Conservation (phyloP, 768 basidiomycete species). For the Pleurotus cornucopiae region DNA sequence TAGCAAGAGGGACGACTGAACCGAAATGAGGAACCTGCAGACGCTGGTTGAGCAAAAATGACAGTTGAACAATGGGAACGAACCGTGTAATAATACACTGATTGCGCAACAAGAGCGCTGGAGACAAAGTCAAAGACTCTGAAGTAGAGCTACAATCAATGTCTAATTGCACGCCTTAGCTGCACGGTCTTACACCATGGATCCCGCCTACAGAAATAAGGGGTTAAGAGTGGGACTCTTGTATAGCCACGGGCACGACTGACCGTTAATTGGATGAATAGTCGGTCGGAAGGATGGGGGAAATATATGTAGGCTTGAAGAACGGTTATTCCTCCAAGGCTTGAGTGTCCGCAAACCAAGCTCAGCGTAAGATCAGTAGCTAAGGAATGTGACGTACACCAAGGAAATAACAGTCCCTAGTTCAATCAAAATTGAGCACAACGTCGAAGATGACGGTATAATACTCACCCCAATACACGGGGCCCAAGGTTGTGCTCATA, state of each 20-base stretch:
- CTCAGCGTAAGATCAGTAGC: neutral
- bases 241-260: neutral
- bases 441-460: neutral
- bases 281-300: constrained; percentile 23
- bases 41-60: neutral
- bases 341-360: constrained; percentile 10
- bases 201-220: constrained; percentile 10
- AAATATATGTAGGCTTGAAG: constrained; percentile 40
- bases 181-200: constrained; percentile 12
- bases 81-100: constrained; percentile 42
- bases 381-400: constrained; percentile 24
- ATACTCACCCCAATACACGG: neutral
- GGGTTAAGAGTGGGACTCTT: neutral
- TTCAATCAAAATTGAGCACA: neutral
- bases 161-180: neutral
- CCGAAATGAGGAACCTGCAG: constrained; percentile 41
- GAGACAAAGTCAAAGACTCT: constrained; percentile 33
- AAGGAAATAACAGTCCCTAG: constrained; percentile 9
- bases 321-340: constrained; percentile 36
- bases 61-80: neutral
- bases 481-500: neutral
- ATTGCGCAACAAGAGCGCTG: constrained; percentile 35
- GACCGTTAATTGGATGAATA: constrained; percentile 25
- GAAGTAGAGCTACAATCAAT: neutral
- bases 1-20: constrained; percentile 29